Base-by-base conservation (phyloP, 768 basidiomycete genomes). In the Mycena amicta region DNA sequence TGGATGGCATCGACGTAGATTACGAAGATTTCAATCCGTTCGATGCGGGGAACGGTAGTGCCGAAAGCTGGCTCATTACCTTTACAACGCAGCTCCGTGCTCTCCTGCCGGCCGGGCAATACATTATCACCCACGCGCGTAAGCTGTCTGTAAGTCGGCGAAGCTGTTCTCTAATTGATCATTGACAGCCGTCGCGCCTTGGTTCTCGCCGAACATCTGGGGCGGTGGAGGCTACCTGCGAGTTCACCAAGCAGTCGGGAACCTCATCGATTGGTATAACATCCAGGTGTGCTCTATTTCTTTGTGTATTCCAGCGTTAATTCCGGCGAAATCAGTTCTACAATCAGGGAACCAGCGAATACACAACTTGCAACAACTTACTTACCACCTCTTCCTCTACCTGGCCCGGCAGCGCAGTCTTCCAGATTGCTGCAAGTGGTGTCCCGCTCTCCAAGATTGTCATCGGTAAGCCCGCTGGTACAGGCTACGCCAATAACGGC, bases 1-100 rank as follows among this genome's bases (percentile, higher is more conserved):
- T 90, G 18, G 88, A 90, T 63, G 89, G 89, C 49, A 82, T 89
- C 25, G 88, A 90, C 67, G 84, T 92, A 31, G 88, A 90, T 69
- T 90, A 89, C 65, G 88, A 86, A 74, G 79, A 89, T 63, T 87
- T 89, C 64, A 71, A 74, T 62, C 87, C 87, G 0, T 79, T 88
- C 57, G 74, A 85, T 55, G 74, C 73, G 20, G 78, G 81, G 12
- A 72, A 75, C 46, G 83, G 81, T 11, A 72, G 63, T 13, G 88
- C 84, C 2, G 87, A 87, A 72, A 70, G 72, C 23, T 86, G 84
- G 84, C 69, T 86, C 23, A 78, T 78, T 26, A 77, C 70, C 22
- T 85, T 85, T 69, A 86, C 83, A 1, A 75, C 69, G 43, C 75
- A 79, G 67, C 76, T 85, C 27, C 79, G 84, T 12, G 59, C 66